Evolutionary conservation across 2,329 filamentous ascomycete species (phyloP), one percentile per base, ranked within the genome.

Genomic region (Ophiocordyceps camponoti-floridani): DNA sequence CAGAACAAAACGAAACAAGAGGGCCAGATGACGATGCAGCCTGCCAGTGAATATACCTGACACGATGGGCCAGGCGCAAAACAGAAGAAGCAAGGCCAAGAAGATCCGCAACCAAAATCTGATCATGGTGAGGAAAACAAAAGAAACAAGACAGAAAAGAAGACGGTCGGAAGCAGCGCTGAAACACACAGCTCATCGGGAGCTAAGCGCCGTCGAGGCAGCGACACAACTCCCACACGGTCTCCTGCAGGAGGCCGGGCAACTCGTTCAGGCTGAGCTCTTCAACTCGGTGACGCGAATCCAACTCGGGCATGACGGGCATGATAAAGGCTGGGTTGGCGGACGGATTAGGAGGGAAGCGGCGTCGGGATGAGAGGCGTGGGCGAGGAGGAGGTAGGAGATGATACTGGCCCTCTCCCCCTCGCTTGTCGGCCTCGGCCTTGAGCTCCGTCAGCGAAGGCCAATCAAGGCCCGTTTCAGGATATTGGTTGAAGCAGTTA

Each of bases 391-490:
- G 48, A 38, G 61, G 61, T 19, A 64, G 51, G 30, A 50, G 54
- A n/a, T 59, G 57, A 18, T 52, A 47, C 40, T 53, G 47, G 41
- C 47, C 45, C 31, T 43, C 23, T 23, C 23, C 41, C 1, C 53
- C 50, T 16, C 56, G 52, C 40, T 51, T 56, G 44, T 63, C 57
- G 33, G 59, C 58, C 13, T 59, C 56, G 26, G 60, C 58, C 43
- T 63, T 63, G 27, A 63, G 52, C 45, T 62, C 60, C 12, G 59
- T 50, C 37, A 60, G 48, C 9, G 56, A 54, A 1, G 62, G 62
- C 62, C 62, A 64, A 41, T 53, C 51, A 19, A 51, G 56, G 11
- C 44, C 49, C 19, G 43, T 42, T 7, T 51, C 42, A 8, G 48
- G 42, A 16, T 51, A 44, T 18, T 52, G 48, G 45, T 57, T 58